Conservation (phyloP, 2,329 filamentous ascomycete species). For the Aspergillus texensis region DNA sequence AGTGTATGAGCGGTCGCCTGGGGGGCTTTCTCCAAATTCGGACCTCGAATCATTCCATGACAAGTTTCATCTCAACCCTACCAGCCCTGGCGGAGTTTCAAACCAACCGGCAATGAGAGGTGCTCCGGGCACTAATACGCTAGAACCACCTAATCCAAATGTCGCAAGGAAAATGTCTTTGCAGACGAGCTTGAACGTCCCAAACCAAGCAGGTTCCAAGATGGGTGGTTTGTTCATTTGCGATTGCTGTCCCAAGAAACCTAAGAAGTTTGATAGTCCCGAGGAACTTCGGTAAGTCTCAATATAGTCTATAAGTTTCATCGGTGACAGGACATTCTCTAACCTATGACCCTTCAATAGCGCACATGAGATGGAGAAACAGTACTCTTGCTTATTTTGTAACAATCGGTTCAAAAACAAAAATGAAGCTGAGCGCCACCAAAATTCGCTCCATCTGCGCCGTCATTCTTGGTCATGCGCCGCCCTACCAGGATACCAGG, state of each 20-base stretch:
- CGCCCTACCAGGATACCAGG: conserved; percentile 72
- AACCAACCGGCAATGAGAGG: conserved; percentile 41
- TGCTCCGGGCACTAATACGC: conserved; percentile 37
- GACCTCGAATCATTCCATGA: conserved; percentile 58
- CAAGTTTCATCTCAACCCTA: conserved; percentile 52
- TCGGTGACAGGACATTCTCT: background rate
- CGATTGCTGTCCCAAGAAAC: conserved; percentile 96
- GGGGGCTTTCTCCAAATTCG: conserved; percentile 60
- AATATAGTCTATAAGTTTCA: background rate
- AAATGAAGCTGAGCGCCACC: conserved; percentile 94
- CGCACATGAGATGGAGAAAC: conserved; percentile 89
- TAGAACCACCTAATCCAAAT: conserved; percentile 44
- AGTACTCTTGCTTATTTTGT: conserved; percentile 91
- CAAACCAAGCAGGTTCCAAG: conserved; percentile 45
- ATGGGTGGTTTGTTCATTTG: conserved; percentile 70
- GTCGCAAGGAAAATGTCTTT: conserved; percentile 53
- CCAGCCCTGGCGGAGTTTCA: conserved; percentile 48
- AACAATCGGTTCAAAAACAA: conserved; percentile 98
- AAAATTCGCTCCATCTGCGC: conserved; percentile 90
- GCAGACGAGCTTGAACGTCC: conserved; percentile 33
- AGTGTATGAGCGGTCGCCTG: conserved; percentile 64
- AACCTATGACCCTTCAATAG: conserved; percentile 49
- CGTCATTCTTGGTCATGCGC: conserved; percentile 97
- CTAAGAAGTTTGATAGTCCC: conserved; percentile 86
- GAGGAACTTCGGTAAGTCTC: conserved; percentile 77